Conservation (phyloP, 2,329 filamentous ascomycete genomes). For the Fonsecaea erecta region DNA sequence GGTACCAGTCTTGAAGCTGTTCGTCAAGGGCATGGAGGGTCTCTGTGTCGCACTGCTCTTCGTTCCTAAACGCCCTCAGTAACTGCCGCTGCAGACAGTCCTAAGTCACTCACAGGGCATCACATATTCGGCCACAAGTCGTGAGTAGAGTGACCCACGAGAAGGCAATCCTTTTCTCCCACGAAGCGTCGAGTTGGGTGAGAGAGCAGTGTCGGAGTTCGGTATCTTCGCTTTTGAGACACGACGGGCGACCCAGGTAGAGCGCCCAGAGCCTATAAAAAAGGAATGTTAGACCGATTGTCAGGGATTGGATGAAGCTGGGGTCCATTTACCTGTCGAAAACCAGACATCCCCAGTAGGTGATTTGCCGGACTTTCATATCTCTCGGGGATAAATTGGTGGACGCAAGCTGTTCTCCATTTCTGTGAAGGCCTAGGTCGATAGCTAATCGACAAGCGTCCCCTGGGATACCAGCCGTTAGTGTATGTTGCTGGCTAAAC, state of each 20-base stretch:
- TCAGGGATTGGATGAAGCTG: background rate
- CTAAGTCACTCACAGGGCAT: constrained; percentile 14
- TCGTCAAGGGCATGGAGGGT: constrained; percentile 23
- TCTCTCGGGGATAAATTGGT: constrained; percentile 25
- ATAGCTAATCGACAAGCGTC: constrained; percentile 31
- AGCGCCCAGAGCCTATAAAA: constrained; percentile 23
- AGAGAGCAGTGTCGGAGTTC: constrained; percentile 2
- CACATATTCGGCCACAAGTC: constrained; percentile 29
- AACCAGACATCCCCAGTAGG: constrained; percentile 32
- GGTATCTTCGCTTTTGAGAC: constrained; percentile 24
- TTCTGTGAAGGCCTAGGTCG: constrained; percentile 31
- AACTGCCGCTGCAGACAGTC: constrained; percentile 2
- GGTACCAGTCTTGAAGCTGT: constrained; percentile 26
- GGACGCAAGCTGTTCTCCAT: background rate
- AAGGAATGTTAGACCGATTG: background rate
- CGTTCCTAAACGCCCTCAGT: constrained; percentile 15
- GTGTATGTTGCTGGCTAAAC: background rate
- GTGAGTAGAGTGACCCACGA: constrained; percentile 28
- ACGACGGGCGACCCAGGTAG: constrained; percentile 33
- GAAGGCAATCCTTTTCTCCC: constrained; percentile 25
- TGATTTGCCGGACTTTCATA: constrained; percentile 27
- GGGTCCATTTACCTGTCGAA: constrained; percentile 19
- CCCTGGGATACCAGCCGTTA: background rate
- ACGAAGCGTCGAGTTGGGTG: constrained; percentile 1
- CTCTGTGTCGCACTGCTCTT: constrained; percentile 11